phyloP scores from a whole-genome alignment of 2,329 filamentous ascomycete genomes.

The Emmonsia crescens region DNA sequence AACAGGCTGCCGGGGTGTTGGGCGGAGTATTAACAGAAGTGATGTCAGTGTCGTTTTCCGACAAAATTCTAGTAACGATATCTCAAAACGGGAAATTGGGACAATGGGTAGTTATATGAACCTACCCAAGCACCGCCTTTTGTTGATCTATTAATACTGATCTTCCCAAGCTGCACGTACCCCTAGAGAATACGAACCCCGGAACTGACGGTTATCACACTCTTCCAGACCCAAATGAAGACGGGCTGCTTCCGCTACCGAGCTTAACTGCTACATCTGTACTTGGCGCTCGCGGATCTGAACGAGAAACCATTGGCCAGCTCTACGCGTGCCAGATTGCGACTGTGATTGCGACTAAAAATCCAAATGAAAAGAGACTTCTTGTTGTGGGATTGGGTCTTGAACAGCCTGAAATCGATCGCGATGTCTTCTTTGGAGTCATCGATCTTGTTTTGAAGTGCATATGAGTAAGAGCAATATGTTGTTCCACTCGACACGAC shows the following conservation, averaged over 20 bases:
- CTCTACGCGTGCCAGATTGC: conserved; percentile 84
- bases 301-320: conserved; percentile 74
- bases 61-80: conserved; percentile 84
- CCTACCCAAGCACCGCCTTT: neutral
- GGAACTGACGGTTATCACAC: conserved; percentile 29
- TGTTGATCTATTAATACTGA: conserved; percentile 10
- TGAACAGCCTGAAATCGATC: conserved; percentile 33
- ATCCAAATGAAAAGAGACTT: conserved; percentile 51
- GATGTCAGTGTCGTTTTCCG: conserved; percentile 62
- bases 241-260: conserved; percentile 60
- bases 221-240: conserved; percentile 29
- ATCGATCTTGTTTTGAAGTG: conserved; percentile 35
- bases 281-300: conserved; percentile 68
- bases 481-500: neutral
- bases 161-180: conserved; percentile 21
- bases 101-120: conserved; percentile 81
- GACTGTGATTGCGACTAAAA: conserved; percentile 61
- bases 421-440: conserved; percentile 33
- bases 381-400: conserved; percentile 50
- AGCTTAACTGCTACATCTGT: conserved; percentile 80
- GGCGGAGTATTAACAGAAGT: conserved; percentile 62
- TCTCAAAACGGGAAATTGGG: conserved; percentile 74
- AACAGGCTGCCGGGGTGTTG: conserved; percentile 50
- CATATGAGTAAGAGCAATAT: conserved; percentile 18
- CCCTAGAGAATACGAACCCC: conserved; percentile 25